phyloP scores from a whole-genome alignment of 345 rosid species.

The Hypericum perforatum region DNA sequence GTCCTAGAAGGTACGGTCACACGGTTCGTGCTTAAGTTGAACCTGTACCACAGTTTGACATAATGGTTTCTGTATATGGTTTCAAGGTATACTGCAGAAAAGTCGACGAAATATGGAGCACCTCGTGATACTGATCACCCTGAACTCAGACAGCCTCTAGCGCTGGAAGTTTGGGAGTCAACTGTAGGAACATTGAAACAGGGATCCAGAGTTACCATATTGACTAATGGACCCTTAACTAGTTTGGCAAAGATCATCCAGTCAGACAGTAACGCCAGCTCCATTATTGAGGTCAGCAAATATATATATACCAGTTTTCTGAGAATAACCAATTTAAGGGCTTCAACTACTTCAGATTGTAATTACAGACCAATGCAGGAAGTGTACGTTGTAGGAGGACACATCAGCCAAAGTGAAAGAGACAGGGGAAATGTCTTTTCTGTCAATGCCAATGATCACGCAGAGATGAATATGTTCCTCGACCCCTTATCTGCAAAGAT shows the following conservation, averaged over 20 bases:
- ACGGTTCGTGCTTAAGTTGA: neutral
- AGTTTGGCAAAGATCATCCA: constrained; percentile 53
- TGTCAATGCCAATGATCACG: constrained; percentile 35
- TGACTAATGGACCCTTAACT: constrained; percentile 83
- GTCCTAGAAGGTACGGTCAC: constrained; percentile 61
- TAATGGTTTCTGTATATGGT: constrained; percentile 3
- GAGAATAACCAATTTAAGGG: neutral
- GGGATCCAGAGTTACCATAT: constrained; percentile 48
- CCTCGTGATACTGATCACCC: constrained; percentile 64
- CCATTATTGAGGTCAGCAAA: constrained; percentile 44
- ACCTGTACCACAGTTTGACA: neutral
- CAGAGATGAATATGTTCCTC: constrained; percentile 83
- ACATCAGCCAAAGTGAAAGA: constrained; percentile 23
- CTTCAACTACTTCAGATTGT: no score
- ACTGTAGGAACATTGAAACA: constrained; percentile 23
- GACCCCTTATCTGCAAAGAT: constrained; percentile 77
- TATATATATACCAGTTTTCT: constrained; percentile 7
- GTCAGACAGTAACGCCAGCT: constrained; percentile 25
- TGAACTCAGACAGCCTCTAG: constrained; percentile 62
- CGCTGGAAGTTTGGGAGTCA: constrained; percentile 64
- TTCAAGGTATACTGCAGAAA: constrained; percentile 70
- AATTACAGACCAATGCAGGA: constrained; percentile 40
- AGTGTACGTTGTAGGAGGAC: constrained; percentile 76
- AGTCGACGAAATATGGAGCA: constrained; percentile 48
- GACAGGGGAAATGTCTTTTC: constrained; percentile 56